A percentile compares a stretch with the other conserved stretches of the same genome.
Evolutionary conservation across 192 early-diverging fungal genomes (phyloP).

Genomic region (Dimargaris verticillata): DNA sequence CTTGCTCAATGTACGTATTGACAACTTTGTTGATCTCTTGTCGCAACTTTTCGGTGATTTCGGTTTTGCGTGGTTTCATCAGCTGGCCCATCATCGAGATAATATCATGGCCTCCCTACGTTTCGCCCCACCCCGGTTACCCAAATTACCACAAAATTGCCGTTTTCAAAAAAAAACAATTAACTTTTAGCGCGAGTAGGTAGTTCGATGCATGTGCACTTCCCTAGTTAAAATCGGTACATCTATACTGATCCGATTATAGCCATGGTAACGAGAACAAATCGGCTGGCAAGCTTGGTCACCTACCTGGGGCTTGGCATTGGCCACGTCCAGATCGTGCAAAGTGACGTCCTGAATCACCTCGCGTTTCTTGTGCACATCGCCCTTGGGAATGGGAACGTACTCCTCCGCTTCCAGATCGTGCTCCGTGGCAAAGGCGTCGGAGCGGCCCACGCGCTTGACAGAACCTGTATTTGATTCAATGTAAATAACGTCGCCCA

Average conservation of each 20-base stretch:
- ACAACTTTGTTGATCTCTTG: conserved; percentile 98
- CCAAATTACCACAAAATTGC: too few species aligned
- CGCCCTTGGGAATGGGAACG: conserved; percentile 93
- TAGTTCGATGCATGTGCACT: too few species aligned
- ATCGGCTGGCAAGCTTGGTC: too few species aligned
- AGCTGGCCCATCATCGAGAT: conserved; percentile 97
- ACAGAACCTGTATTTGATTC: conserved; percentile 95
- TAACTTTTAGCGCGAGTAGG: too few species aligned
- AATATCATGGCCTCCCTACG: conserved; percentile 80
- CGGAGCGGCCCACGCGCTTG: conserved; percentile 93
- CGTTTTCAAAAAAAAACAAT: too few species aligned
- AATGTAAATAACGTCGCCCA: conserved; percentile 97
- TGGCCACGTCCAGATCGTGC: conserved; percentile 94
- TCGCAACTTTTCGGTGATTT: conserved; percentile 96
- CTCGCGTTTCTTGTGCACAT: conserved; percentile 98
- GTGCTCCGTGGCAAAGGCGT: conserved; percentile 96
- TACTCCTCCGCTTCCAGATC: conserved; percentile 98
- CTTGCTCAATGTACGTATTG: conserved; percentile 97
- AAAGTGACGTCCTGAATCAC: conserved; percentile 94
- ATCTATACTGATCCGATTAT: too few species aligned
- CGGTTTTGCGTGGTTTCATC: conserved; percentile 98
- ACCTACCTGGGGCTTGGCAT: conserved; percentile 65
- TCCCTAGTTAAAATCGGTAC: too few species aligned
- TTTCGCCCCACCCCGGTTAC: too few species aligned
- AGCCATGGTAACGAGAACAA: too few species aligned